These are phyloP conservation scores for Fusarium transvaalense DNA, from an alignment of 2,329 filamentous ascomycete genomes.

Conservation along the genomic window DNA sequence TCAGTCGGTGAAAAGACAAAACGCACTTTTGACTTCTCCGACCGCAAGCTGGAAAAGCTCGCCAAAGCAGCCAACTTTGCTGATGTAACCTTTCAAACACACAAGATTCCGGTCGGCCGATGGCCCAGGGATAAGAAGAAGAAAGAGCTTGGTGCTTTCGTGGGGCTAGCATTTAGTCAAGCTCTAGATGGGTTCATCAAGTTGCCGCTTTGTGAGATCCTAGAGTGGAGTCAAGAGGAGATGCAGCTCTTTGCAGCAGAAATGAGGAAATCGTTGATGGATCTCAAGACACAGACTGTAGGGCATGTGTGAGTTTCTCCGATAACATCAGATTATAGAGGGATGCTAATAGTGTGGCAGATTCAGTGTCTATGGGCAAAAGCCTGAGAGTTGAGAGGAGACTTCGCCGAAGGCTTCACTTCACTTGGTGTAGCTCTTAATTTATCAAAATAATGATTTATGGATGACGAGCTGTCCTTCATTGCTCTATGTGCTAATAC, in stretches of 20 bases:
- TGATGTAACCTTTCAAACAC: slow-evolving; percentile 8
- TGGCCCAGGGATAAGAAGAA: slow-evolving; percentile 43
- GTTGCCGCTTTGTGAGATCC: slow-evolving; percentile 40
- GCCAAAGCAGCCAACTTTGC: slow-evolving; percentile 29
- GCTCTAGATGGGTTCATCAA: slow-evolving; percentile 43
- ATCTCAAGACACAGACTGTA: slow-evolving; percentile 32
- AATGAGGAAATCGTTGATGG: slow-evolving; percentile 35
- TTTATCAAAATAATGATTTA: neutral
- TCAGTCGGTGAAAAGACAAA: slow-evolving; percentile 36
- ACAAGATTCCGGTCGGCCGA: slow-evolving; percentile 38
- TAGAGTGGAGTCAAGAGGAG: slow-evolving; percentile 36
- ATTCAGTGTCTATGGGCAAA: slow-evolving; percentile 39
- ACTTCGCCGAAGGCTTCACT: no score
- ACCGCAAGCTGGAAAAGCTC: slow-evolving; percentile 35
- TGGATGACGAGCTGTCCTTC: no score
- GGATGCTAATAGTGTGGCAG: slow-evolving; percentile 5
- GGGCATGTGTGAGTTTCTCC: slow-evolving; percentile 34
- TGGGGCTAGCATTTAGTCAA: slow-evolving; percentile 42
- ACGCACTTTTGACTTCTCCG: slow-evolving; percentile 37
- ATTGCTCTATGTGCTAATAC: no score
- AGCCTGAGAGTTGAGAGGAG: neutral
- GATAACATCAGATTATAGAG: fast-evolving
- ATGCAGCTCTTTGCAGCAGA: slow-evolving; percentile 44
- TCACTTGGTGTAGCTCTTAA: no score
- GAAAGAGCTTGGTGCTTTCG: slow-evolving; percentile 43